These are phyloP conservation scores for Apiotrichum laibachii DNA, from an alignment of 1,284 basidiomycete species.

Conservation along the genomic window DNA sequence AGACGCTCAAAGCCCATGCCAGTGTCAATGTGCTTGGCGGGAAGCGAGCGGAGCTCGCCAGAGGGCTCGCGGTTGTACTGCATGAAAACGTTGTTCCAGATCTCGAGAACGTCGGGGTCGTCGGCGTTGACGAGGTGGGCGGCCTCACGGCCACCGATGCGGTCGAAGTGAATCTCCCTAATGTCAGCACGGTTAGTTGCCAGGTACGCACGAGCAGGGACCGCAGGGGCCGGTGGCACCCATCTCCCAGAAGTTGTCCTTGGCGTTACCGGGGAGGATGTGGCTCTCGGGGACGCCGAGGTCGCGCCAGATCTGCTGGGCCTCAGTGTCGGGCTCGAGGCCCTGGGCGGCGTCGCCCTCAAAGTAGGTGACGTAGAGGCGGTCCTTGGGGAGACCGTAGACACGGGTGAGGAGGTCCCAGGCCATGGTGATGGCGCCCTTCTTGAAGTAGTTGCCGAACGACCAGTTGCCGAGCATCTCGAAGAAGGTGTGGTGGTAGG, in stretches of 20 bases:
- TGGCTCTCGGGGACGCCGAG: slow-evolving; percentile 85
- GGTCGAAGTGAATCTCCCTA: slow-evolving; percentile 88
- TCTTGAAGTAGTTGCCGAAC: slow-evolving; percentile 99
- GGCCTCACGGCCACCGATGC: slow-evolving; percentile 85
- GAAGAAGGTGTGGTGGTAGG: slow-evolving; percentile 83
- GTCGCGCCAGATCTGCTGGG: slow-evolving; percentile 76
- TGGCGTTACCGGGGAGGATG: slow-evolving; percentile 88
- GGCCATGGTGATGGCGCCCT: slow-evolving; percentile 87
- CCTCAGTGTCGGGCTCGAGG: slow-evolving; percentile 85
- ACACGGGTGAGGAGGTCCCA: slow-evolving; percentile 88
- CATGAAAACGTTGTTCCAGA: slow-evolving; percentile 99
- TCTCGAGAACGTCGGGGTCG: slow-evolving; percentile 94
- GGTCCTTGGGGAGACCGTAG: slow-evolving; percentile 82
- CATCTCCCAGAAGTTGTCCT: slow-evolving; percentile 99
- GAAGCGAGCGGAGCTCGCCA: slow-evolving; percentile 74
- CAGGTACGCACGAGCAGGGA: slow-evolving; percentile 66
- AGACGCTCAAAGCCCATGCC: slow-evolving; percentile 99
- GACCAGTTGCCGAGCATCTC: slow-evolving; percentile 99
- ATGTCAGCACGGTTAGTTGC: neutral
- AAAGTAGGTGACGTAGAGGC: slow-evolving; percentile 96
- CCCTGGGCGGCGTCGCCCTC: slow-evolving; percentile 85
- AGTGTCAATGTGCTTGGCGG: slow-evolving; percentile 94
- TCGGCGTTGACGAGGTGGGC: slow-evolving; percentile 90
- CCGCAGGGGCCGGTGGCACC: slow-evolving; percentile 96
- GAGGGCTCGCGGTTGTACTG: slow-evolving; percentile 95